Base-by-base conservation (phyloP, 2,329 filamentous ascomycete genomes). In the Sclerotinia trifoliorum region DNA sequence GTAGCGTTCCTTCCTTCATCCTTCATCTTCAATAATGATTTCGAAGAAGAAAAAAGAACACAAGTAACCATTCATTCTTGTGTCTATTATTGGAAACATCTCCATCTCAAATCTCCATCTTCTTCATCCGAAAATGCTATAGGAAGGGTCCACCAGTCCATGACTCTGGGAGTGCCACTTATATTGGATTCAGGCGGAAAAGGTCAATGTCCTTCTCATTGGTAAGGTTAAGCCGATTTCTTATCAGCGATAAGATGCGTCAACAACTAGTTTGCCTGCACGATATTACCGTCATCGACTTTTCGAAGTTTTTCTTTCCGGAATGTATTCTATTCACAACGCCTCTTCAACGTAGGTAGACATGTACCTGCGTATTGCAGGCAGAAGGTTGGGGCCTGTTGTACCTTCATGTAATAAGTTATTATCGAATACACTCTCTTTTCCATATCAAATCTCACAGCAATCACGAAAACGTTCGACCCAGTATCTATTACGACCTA, bases 311-410 rank as follows among this genome's bases (percentile, higher is more conserved):
- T 48, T 64, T 32, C 17, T 46, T 49, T 68, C 61, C 42, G 51
- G 17, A 6, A 55, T 68, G 66, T 24, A 49, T 55, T 24, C 24
- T 15, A 44, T 48, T 66, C 35, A 65, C 29, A 24, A 48, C 64
- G 58, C 62, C 32, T 39, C 51, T 46, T 60, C 19, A 26, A 66
- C 56, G 66, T 70, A 75, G 73, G 66, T 70, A 75, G 73, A 60
- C 54, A 77, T 77, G 75, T 76, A 71, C 69, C 70, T 74, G 71
- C 75, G 71, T 66, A 68, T 71, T 24, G 74, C 72, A 71, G 73
- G 70, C 67, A 68, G 67, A 69, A 72, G 68, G 66, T 71, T 69
- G 65, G 70, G 69, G 48, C 69, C 35, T 49, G 58, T 66, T 51
- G 49, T 64, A 35, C 35, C 68, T 15, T 52, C 69, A 66, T 70